phyloP scores from a whole-genome alignment of 768 basidiomycete genomes.

The Candolleomyces eurysporus region DNA sequence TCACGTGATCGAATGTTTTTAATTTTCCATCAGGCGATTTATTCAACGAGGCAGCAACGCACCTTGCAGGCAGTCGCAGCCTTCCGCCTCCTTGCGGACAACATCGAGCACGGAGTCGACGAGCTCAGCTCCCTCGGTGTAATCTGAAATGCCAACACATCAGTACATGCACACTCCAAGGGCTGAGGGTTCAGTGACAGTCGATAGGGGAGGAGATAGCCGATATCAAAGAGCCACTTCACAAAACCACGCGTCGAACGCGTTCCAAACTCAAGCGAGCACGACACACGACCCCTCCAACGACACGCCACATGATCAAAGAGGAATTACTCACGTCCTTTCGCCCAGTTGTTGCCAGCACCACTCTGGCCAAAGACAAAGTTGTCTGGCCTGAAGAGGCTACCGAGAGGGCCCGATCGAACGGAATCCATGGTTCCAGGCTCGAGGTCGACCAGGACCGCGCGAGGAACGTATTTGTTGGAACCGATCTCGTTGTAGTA shows the following conservation, averaged over 20 bases:
- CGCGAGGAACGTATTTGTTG: slow-evolving; percentile 98
- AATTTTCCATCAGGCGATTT: background rate
- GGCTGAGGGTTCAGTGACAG: slow-evolving; percentile 9
- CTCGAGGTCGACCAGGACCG: slow-evolving; percentile 96
- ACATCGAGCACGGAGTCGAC: slow-evolving; percentile 98
- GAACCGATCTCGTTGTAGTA: slow-evolving; percentile 97
- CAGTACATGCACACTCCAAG: slow-evolving; percentile 15
- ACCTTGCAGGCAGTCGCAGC: slow-evolving; percentile 96
- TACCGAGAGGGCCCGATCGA: slow-evolving; percentile 85
- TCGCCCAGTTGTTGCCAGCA: slow-evolving; percentile 99
- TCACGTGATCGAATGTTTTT: slow-evolving; percentile 18
- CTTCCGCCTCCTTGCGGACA: slow-evolving; percentile 98
- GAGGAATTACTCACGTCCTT: slow-evolving; percentile 78
- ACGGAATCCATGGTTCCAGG: slow-evolving; percentile 96
- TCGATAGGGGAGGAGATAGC: slow-evolving; percentile 3
- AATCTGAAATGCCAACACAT: slow-evolving; percentile 45
- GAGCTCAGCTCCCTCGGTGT: slow-evolving; percentile 96
- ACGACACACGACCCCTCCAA: background rate
- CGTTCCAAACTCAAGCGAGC: slow-evolving; percentile 2
- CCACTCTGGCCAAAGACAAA: slow-evolving; percentile 98
- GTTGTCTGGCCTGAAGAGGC: slow-evolving; percentile 96
- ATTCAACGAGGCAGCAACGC: slow-evolving; percentile 14
- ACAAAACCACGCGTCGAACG: slow-evolving; percentile 22
- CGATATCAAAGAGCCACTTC: slow-evolving; percentile 5
- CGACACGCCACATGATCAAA: slow-evolving; percentile 5